Percentiles rank a stretch among this genome's conserved stretches.
Evolutionary conservation across 768 basidiomycete genomes (phyloP).

Genomic region (Tylopilus plumbeoviolaceoides): DNA sequence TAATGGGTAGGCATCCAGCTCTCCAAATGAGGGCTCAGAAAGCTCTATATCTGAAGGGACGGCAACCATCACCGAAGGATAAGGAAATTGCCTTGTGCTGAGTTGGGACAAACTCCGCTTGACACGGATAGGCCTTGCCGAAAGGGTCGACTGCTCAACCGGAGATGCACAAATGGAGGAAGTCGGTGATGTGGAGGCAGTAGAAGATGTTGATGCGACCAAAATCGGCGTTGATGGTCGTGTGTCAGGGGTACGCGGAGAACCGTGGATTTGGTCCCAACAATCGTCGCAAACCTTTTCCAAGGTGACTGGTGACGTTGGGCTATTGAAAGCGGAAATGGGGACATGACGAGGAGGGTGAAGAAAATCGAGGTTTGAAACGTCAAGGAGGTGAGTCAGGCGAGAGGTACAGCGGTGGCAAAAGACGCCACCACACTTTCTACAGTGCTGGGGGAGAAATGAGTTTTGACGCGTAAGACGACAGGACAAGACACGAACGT

Average conservation of each 20-base stretch:
- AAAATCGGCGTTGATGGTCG: conserved; percentile 37
- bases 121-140: conserved; percentile 15
- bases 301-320: conserved; percentile 52
- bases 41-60: conserved; percentile 24
- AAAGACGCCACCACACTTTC: conserved; percentile 80
- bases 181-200: conserved; percentile 30
- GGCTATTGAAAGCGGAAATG: conserved; percentile 52
- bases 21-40: conserved; percentile 55
- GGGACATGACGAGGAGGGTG: conserved; percentile 68
- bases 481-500: conserved; percentile 43
- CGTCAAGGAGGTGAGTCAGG: conserved; percentile 63
- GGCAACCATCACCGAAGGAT: conserved; percentile 21
- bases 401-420: conserved; percentile 60
- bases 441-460: conserved; percentile 57
- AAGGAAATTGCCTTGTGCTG: conserved; percentile 25
- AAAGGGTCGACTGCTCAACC: conserved; percentile 24
- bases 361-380: conserved; percentile 65
- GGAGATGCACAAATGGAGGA: conserved; percentile 35
- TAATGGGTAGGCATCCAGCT: conserved; percentile 72
- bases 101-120: conserved; percentile 29
- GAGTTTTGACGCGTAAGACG: conserved; percentile 10
- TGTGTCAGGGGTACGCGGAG: conserved; percentile 38
- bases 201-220: conserved; percentile 30
- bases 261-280: conserved; percentile 68
- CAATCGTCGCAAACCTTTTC: conserved; percentile 78